Evolutionary conservation across 805 yeast genomes (phyloP), one percentile per base, ranked within the genome.

Genomic region (Wickerhamiella qilinensis): DNA sequence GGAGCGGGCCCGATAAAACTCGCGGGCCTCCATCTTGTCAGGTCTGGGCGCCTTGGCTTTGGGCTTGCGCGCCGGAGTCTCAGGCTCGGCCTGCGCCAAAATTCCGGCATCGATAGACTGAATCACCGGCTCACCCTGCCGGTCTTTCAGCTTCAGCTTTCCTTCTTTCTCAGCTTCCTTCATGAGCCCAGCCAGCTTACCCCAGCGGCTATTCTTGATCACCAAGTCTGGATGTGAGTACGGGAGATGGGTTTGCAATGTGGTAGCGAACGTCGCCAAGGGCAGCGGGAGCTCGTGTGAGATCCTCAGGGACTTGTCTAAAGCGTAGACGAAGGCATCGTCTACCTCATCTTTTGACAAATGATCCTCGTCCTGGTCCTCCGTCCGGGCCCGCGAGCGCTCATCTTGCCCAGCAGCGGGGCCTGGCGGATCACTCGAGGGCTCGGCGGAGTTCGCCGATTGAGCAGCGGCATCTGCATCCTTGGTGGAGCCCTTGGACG

Each of bases 191-290:
- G 85, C 69, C 3, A 88, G 73, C 52, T 88, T 88, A 56, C 81
- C 85, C 93, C 93, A 88, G 2, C 85, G 71, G 0, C 94, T 75
- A 51, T 74, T 78, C 56, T 85, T 86, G 39, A 79, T 68, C 20
- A 36, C 41, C 19, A 58, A 47, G 8, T 46, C 47, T 1, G 70
- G 65, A 37, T 54, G 53, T 28, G 45, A 44, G 34, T 45, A 50
- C 2, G 94, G 93, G n/a, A 88, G 57, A 56, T 84, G 82, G 36
- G 75, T 75, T 33, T 66, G 69, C 0, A 91, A 69, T 67, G 86
- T 75, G 4, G 48, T 40, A 6, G 53, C 51, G 55, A 88, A 78
- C 18, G 66, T 69, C 0, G 96, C 82, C 3, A 93, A 67, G 1
- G 71, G 59, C 21, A 82, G 65, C 4, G 97, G 96, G 3, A 74